phyloP scores from a whole-genome alignment of 768 basidiomycete species.

The Mycena polygramma region DNA sequence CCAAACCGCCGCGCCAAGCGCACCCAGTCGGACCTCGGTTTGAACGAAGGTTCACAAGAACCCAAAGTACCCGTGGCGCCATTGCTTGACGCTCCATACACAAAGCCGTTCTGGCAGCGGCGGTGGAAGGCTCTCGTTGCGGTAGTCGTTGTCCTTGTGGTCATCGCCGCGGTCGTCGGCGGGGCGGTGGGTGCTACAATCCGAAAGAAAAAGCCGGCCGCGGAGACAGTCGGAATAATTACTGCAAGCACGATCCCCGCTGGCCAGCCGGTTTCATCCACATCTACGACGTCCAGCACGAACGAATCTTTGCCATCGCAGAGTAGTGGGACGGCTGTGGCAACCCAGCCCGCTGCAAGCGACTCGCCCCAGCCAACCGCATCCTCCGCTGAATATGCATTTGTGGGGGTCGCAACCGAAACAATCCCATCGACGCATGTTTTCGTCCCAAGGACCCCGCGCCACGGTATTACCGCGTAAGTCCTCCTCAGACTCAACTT shows the following conservation, averaged over 20 bases:
- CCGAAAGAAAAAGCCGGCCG: background rate
- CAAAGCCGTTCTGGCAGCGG: slow-evolving; percentile 3
- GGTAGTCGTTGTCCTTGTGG: slow-evolving; percentile 11
- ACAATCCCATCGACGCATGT: slow-evolving; percentile 1
- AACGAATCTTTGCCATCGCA: background rate
- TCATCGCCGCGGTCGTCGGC: slow-evolving; percentile 27
- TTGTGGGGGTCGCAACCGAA: background rate
- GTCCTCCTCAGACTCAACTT: background rate
- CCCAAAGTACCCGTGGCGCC: background rate
- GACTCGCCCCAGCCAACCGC: too few relatives aligned
- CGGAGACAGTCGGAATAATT: background rate
- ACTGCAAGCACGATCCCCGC: background rate
- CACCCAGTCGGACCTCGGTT: slow-evolving; percentile 16
- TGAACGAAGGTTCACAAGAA: background rate
- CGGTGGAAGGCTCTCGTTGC: slow-evolving; percentile 9
- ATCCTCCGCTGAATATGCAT: too few relatives aligned
- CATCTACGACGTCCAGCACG: background rate
- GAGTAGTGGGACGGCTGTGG: background rate
- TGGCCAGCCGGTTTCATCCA: background rate
- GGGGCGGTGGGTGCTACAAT: slow-evolving; percentile 20
- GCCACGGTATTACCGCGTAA: slow-evolving; percentile 21
- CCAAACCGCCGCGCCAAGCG: slow-evolving; percentile 25
- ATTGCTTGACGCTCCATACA: background rate
- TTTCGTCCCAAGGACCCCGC: slow-evolving; percentile 2
- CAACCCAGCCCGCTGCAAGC: too few relatives aligned